Base-by-base conservation (phyloP, 169 alveolate species). In the Eimeria mitis region DNA sequence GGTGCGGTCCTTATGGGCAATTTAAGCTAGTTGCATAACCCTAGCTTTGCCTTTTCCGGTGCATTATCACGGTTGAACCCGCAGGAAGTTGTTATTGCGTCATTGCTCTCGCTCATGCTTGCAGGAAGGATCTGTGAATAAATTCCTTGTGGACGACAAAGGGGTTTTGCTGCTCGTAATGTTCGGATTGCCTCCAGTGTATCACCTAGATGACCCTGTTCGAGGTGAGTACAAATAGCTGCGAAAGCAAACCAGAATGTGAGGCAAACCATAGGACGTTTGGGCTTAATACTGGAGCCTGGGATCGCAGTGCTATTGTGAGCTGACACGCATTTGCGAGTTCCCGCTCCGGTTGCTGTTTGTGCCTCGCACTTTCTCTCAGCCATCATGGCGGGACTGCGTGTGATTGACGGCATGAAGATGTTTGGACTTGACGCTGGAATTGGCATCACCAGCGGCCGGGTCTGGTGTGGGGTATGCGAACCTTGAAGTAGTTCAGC, bases 61-160 rank as follows among this genome's bases (percentile, higher is more conserved):
- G 28, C 7, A 28, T 11, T 25, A 31, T 49, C 47, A 9, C 16
- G 47, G 89, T 49, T 47, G 42, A 14, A 31, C 40, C 49, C 44
- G 2, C 42, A 47, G 70, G 19, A 7, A 14, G n/a, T 23, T 49
- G 40, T 19, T 19, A 9, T 59, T n/a, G 25, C n/a, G n/a, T 34
- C 25, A n/a, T 65, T 94, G 25, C 44, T 1, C 56, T 40, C 40
- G 54, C 83, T 11, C 5, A 44, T 13, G 31, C 8, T n/a, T 95
- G 19, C 94, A 96, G 97, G 98, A 95, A 96, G 98, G 98, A 8
- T 96, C 97, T 42, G 98, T 98, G 65, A 98, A 98, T 94, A 98
- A 98, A 89, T 98, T 98, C 70, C 94, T 97, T 65, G 98, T 97
- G 81, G 98, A 98, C 59, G 98, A 98, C 96, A 98, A 98, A 90